Percentiles rank a stretch among this genome's conserved stretches.
Evolutionary conservation across 495 filamentous ascomycete genomes (phyloP).

Genomic region (Penicillium ochrochloron): DNA sequence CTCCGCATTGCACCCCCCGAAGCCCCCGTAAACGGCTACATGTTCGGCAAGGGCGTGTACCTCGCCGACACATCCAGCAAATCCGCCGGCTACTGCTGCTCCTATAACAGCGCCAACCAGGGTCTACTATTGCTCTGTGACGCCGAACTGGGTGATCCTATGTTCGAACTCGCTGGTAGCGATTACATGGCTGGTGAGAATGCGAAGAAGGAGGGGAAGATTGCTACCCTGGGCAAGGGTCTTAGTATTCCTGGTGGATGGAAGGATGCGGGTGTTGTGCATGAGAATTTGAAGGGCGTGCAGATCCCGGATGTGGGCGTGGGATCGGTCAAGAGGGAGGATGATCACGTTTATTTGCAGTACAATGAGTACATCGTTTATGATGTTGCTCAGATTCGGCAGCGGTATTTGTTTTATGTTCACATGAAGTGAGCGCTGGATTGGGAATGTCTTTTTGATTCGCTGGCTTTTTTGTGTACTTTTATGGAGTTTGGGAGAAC

Average conservation of each 20-base stretch:
- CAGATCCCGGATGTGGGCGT: slow-evolving; percentile 55
- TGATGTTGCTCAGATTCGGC: slow-evolving; percentile 74
- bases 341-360: slow-evolving; percentile 3
- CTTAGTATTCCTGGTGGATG: slow-evolving; percentile 62
- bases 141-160: slow-evolving; percentile 74
- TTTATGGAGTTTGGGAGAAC: background rate
- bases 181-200: slow-evolving; percentile 65
- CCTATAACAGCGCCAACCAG: slow-evolving; percentile 58
- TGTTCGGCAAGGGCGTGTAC: slow-evolving; percentile 91
- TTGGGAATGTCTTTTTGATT: slow-evolving; percentile 15
- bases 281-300: slow-evolving; percentile 65
- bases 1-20: slow-evolving; percentile 86
- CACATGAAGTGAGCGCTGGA: slow-evolving; percentile 31
- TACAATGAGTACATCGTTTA: slow-evolving; percentile 73
- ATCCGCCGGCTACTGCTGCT: slow-evolving; percentile 76
- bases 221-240: slow-evolving; percentile 73
- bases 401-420: slow-evolving; percentile 77
- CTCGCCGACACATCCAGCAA: slow-evolving; percentile 82
- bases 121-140: slow-evolving; percentile 77
- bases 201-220: slow-evolving; percentile 60
- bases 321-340: background rate
- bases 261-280: slow-evolving; percentile 74
- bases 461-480: no score
- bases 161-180: slow-evolving; percentile 57
- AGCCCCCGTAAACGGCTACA: slow-evolving; percentile 76